phyloP scores from a whole-genome alignment of 768 basidiomycete species.

The Boletus reticulatus region DNA sequence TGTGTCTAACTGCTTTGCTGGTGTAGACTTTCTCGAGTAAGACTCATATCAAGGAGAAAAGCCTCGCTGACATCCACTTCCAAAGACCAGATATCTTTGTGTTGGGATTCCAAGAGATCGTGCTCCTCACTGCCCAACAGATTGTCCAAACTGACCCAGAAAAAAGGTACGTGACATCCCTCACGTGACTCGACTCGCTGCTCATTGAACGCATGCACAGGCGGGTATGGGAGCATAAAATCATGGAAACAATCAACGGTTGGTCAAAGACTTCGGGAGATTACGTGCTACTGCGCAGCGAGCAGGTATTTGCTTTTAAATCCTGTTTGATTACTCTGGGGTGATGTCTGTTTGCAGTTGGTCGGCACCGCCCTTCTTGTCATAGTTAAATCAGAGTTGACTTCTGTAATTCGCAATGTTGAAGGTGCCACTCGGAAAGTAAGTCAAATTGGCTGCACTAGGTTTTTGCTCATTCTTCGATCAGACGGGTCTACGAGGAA shows the following conservation, averaged over 20 bases:
- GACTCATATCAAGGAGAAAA: slow-evolving; percentile 15
- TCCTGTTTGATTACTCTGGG: neutral
- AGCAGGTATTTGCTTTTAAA: slow-evolving; percentile 58
- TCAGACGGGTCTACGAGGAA: slow-evolving; percentile 85
- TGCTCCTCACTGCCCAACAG: slow-evolving; percentile 95
- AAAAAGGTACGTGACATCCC: slow-evolving; percentile 59
- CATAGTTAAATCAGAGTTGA: slow-evolving; percentile 74
- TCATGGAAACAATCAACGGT: slow-evolving; percentile 74
- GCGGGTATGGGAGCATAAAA: slow-evolving; percentile 80
- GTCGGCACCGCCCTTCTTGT: slow-evolving; percentile 94
- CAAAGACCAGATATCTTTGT: slow-evolving; percentile 84
- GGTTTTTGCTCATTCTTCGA: neutral
- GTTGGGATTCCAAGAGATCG: slow-evolving; percentile 95
- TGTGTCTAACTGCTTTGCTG: slow-evolving; percentile 1
- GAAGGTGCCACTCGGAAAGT: slow-evolving; percentile 93
- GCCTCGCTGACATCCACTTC: slow-evolving; percentile 18
- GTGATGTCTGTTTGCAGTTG: slow-evolving; percentile 48
- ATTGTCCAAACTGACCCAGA: slow-evolving; percentile 96
- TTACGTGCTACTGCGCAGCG: slow-evolving; percentile 87
- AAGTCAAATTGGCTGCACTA: neutral
- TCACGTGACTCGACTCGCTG: neutral
- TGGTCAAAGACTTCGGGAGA: slow-evolving; percentile 64
- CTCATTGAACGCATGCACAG: slow-evolving; percentile 40
- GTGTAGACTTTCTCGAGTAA: slow-evolving; percentile 19
- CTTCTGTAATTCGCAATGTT: slow-evolving; percentile 82